These are phyloP conservation scores for Boletus rex-veris DNA, from an alignment of 768 basidiomycete species.

Conservation along the genomic window DNA sequence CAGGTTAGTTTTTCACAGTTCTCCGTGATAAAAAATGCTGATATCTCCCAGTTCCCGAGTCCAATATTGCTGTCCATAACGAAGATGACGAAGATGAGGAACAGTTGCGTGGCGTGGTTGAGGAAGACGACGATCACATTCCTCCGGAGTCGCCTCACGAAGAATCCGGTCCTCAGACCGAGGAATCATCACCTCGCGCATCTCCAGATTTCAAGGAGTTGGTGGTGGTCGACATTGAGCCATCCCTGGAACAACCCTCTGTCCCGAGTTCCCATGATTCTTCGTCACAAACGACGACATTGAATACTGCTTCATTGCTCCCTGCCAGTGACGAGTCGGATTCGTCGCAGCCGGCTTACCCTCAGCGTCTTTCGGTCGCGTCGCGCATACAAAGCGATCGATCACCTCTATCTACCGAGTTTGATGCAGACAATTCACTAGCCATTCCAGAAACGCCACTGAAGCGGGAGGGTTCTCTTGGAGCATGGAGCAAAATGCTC, in stretches of 20 bases:
- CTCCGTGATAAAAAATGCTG: slow-evolving; percentile 6
- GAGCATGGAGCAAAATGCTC: slow-evolving; percentile 66
- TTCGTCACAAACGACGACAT: slow-evolving; percentile 44
- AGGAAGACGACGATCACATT: slow-evolving; percentile 47
- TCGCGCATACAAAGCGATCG: slow-evolving; percentile 59
- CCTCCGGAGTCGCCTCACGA: slow-evolving; percentile 51
- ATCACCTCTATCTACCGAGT: slow-evolving; percentile 51
- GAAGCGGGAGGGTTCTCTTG: slow-evolving; percentile 58
- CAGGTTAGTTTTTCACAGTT: slow-evolving; percentile 44
- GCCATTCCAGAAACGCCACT: slow-evolving; percentile 42
- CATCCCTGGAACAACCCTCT: slow-evolving; percentile 48
- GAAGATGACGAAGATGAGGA: slow-evolving; percentile 45
- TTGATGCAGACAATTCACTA: slow-evolving; percentile 46
- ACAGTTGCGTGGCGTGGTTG: slow-evolving; percentile 32
- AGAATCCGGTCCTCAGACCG: slow-evolving; percentile 45
- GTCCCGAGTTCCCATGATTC: slow-evolving; percentile 47
- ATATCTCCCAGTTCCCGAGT: slow-evolving; percentile 48
- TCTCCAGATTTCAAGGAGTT: slow-evolving; percentile 62
- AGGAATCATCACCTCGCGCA: slow-evolving; percentile 51
- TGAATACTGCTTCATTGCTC: slow-evolving; percentile 38
- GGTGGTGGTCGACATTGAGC: slow-evolving; percentile 56
- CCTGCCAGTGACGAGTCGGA: slow-evolving; percentile 45
- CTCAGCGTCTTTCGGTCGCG: slow-evolving; percentile 58
- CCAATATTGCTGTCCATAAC: slow-evolving; percentile 61
- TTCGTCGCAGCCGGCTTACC: slow-evolving; percentile 52